These are phyloP conservation scores for Pichia nanzhaoensis DNA, from an alignment of 805 yeast species.

Conservation along the genomic window DNA sequence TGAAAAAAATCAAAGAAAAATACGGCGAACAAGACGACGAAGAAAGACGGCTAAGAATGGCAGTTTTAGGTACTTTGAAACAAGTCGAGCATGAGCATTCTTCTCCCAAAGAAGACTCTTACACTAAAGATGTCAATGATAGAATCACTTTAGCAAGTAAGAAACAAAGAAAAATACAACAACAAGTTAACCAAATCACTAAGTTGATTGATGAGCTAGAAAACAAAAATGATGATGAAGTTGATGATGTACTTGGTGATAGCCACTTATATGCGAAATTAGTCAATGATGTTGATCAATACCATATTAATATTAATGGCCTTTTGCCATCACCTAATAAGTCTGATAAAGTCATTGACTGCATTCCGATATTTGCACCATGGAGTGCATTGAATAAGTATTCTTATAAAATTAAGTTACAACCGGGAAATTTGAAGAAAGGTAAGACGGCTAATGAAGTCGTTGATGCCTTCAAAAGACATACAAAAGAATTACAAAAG, in stretches of 20 bases:
- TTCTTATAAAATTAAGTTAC: slow-evolving; percentile 77
- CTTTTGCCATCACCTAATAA: slow-evolving; percentile 39
- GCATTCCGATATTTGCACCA: slow-evolving; percentile 88
- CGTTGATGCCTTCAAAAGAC: slow-evolving; percentile 46
- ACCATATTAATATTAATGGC: slow-evolving; percentile 20
- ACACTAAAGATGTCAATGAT: slow-evolving; percentile 5
- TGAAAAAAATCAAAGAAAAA: slow-evolving; percentile 75
- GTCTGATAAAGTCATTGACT: slow-evolving; percentile 50
- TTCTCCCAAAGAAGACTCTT: slow-evolving; percentile 9
- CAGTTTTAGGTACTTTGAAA: slow-evolving; percentile 78
- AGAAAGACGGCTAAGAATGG: slow-evolving; percentile 68
- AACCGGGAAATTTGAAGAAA: slow-evolving; percentile 75
- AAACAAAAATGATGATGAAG: slow-evolving; percentile 16
- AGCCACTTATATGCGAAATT: slow-evolving; percentile 11
- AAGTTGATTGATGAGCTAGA: slow-evolving; percentile 29
- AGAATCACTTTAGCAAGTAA: slow-evolving; percentile 13
- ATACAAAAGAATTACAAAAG: slow-evolving; percentile 22
- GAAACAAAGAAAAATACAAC: slow-evolving; percentile 24
- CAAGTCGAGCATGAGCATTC: slow-evolving; percentile 31
- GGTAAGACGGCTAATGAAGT: slow-evolving; percentile 79
- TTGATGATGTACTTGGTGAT: slow-evolving; percentile 13
- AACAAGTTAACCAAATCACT: slow-evolving; percentile 26
- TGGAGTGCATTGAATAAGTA: slow-evolving; percentile 73
- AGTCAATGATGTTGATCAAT: slow-evolving; percentile 25
- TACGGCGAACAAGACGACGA: slow-evolving; percentile 92